Evolutionary conservation across 2,329 filamentous ascomycete genomes (phyloP).

Genomic region (Metarhizium album): DNA sequence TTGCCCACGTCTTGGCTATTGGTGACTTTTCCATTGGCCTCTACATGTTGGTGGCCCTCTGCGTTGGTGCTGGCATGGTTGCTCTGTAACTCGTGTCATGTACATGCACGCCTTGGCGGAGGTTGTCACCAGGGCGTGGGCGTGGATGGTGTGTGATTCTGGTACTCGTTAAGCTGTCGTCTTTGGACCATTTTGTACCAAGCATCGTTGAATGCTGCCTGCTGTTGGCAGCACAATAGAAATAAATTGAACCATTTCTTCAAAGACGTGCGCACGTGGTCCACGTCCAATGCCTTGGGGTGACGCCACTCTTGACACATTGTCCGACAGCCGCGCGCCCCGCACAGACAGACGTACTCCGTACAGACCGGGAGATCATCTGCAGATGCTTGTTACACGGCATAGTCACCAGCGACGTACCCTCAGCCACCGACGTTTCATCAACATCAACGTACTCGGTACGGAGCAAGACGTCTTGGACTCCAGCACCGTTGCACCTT

Average conservation of each 20-base stretch:
- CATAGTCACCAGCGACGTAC: no score
- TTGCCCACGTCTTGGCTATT: conserved; percentile 30
- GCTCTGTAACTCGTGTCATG: conserved; percentile 31
- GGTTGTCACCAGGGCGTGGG: conserved; percentile 8
- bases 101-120: neutral
- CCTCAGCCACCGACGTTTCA: no score
- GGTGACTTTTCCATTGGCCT: conserved; percentile 38
- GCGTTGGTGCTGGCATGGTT: conserved; percentile 42
- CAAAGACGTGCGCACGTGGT: neutral
- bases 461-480: no score
- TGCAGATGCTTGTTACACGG: no score
- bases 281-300: no score
- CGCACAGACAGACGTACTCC: no score
- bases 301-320: no score
- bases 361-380: no score
- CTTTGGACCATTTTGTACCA: conserved; percentile 12
- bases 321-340: no score
- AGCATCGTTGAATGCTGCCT: conserved; percentile 19
- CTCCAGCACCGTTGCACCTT: no score
- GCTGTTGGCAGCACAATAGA: conserved; percentile 15
- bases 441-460: no score
- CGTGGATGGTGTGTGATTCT: conserved; percentile 8
- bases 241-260: conserved; percentile 14
- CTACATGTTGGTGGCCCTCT: conserved; percentile 41
- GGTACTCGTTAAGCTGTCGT: neutral